Evolutionary conservation across 2,329 filamentous ascomycete genomes (phyloP).

Genomic region (Calonectria crousiana): DNA sequence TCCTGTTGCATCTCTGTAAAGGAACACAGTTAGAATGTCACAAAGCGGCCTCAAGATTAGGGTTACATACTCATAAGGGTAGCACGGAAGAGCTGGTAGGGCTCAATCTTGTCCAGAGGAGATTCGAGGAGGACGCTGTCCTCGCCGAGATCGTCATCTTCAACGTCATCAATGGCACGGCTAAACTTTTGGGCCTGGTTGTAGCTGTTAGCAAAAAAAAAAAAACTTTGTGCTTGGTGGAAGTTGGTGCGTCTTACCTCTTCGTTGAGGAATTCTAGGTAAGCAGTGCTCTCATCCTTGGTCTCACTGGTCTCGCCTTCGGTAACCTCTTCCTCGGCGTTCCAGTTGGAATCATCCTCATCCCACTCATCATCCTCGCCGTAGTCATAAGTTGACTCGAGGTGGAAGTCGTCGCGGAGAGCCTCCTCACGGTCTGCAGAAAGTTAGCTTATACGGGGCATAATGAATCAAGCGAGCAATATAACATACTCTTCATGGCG

Average conservation of each 20-base stretch:
- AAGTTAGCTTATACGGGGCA: conserved; percentile 40
- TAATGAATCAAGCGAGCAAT: conserved; percentile 47
- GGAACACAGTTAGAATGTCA: conserved; percentile 44
- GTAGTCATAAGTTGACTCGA: conserved; percentile 73
- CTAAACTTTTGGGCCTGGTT: conserved; percentile 86
- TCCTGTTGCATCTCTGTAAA: conserved; percentile 84
- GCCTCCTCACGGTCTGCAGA: conserved; percentile 87
- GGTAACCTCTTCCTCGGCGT: conserved; percentile 77
- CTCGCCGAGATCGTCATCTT: conserved; percentile 90
- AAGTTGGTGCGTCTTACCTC: conserved; percentile 67
- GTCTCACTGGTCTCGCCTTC: conserved; percentile 75
- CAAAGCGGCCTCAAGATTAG: not conserved
- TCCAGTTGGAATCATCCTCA: conserved; percentile 86
- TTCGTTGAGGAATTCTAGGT: conserved; percentile 95
- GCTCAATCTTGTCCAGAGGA: conserved; percentile 93
- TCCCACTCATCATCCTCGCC: conserved; percentile 85
- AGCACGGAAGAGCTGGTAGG: conserved; percentile 88
- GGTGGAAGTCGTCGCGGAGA: conserved; percentile 86
- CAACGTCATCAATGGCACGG: conserved; percentile 74
- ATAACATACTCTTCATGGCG: conserved; percentile 79
- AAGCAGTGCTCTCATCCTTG: conserved; percentile 92
- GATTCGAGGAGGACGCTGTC: conserved; percentile 94
- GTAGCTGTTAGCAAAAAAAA: conserved; percentile 36
- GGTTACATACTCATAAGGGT: conserved; percentile 81
- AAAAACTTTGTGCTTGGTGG: not conserved